phyloP scores from a whole-genome alignment of 2,329 filamentous ascomycete genomes.

The Didymellaceae sp. region DNA sequence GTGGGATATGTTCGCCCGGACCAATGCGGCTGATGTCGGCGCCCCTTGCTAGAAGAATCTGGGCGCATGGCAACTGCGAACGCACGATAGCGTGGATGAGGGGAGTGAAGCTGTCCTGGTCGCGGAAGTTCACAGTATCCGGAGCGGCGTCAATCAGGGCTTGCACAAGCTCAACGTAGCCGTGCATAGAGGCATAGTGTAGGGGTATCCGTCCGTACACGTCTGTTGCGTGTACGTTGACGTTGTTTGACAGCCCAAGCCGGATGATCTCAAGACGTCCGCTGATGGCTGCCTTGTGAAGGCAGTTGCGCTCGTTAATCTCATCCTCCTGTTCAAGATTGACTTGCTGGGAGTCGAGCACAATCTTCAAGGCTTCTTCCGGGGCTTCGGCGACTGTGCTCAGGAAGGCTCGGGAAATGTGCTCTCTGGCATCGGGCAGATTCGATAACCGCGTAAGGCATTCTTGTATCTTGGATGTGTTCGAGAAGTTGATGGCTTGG shows the following conservation, averaged over 20 bases:
- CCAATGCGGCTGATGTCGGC: slow-evolving; percentile 87
- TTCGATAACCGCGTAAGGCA: slow-evolving; percentile 75
- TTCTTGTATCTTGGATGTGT: slow-evolving; percentile 77
- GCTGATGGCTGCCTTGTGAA: slow-evolving; percentile 96
- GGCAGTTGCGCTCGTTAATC: slow-evolving; percentile 95
- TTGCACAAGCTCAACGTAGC: slow-evolving; percentile 81
- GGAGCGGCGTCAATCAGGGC: slow-evolving; percentile 72
- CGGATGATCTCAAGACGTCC: slow-evolving; percentile 80
- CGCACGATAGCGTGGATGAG: slow-evolving; percentile 95
- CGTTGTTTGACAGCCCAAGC: slow-evolving; percentile 74
- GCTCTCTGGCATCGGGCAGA: slow-evolving; percentile 70
- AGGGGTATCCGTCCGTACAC: slow-evolving; percentile 93
- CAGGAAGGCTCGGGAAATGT: slow-evolving; percentile 88
- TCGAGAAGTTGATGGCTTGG: slow-evolving; percentile 84
- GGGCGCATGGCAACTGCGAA: slow-evolving; percentile 79
- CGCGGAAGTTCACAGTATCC: slow-evolving; percentile 82
- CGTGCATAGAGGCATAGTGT: slow-evolving; percentile 97
- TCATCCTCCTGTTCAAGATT: slow-evolving; percentile 95
- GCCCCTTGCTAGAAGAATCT: slow-evolving; percentile 75
- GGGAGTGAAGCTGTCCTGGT: slow-evolving; percentile 97
- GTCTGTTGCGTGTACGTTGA: slow-evolving; percentile 81
- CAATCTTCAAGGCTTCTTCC: slow-evolving; percentile 73
- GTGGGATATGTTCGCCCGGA: slow-evolving; percentile 88
- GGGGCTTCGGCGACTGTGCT: slow-evolving; percentile 87
- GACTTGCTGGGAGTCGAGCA: slow-evolving; percentile 82